A percentile compares a stretch with the other conserved stretches of the same genome.
Evolutionary conservation across 768 basidiomycete species (phyloP).

Genomic region (Mycena leptocephala): DNA sequence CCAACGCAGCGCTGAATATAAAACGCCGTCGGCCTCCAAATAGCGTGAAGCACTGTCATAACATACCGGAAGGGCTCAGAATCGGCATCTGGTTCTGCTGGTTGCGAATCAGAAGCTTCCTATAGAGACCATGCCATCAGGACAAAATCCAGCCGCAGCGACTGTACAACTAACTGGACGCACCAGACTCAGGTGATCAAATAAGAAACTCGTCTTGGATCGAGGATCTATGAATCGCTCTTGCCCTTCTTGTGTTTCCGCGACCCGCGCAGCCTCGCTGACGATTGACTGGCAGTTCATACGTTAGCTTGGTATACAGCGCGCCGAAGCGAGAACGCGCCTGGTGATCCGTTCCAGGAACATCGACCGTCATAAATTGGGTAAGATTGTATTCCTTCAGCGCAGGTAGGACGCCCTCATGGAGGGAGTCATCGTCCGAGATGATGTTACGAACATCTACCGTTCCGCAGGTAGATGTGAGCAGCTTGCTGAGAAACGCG

Average conservation of each 20-base stretch:
- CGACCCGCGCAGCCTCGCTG: slow-evolving; percentile 77
- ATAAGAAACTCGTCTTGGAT: slow-evolving; percentile 82
- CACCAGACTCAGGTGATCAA: slow-evolving; percentile 91
- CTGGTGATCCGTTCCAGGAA: slow-evolving; percentile 82
- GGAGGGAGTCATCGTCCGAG: slow-evolving; percentile 87
- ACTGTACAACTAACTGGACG: slow-evolving; percentile 43
- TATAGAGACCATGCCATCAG: slow-evolving; percentile 47
- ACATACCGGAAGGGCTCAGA: slow-evolving; percentile 86
- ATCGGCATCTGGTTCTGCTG: slow-evolving; percentile 72
- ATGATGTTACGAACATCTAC: slow-evolving; percentile 94
- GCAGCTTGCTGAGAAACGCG: slow-evolving; percentile 15
- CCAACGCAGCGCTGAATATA: slow-evolving; percentile 75
- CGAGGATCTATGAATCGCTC: slow-evolving; percentile 90
- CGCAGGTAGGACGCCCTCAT: slow-evolving; percentile 83
- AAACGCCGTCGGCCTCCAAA: slow-evolving; percentile 5
- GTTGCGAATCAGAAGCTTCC: slow-evolving; percentile 85
- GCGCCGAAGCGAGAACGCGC: slow-evolving; percentile 61
- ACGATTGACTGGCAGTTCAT: slow-evolving; percentile 78
- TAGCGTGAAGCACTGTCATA: not conserved
- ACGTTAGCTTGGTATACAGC: slow-evolving; percentile 29
- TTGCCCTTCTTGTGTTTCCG: slow-evolving; percentile 58
- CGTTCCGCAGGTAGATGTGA: slow-evolving; percentile 30
- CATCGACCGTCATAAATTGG: slow-evolving; percentile 92
- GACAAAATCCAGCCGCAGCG: not conserved
- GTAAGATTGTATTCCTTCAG: slow-evolving; percentile 89